Evolutionary conservation across 352 stramenopile species (phyloP), one percentile per base, ranked within the genome.

Genomic region (Phytophthora hibernalis): DNA sequence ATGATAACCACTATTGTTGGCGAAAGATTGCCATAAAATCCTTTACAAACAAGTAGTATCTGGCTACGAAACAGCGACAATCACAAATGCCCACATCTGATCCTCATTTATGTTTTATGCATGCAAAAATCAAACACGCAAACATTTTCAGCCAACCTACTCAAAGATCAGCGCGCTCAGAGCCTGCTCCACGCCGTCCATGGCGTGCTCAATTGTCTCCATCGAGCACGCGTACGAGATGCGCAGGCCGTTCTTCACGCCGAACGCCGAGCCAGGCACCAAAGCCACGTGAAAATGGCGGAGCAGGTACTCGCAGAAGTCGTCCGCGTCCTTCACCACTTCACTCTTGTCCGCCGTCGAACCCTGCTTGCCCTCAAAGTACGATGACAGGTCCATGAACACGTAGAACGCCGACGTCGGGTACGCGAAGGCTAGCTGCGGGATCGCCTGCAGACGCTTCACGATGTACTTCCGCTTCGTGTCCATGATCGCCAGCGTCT

Each of bases 221-320:
- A 97, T 89, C 51, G 91, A 98, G 30, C 93, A 97, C n/a, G 97
- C 97, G 80, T 99, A 99, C 75, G 94, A 99, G 61, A 99, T 95
- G 20, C 97, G 93, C 9, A 99, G 74, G 26, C 92, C 95, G 40
- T 95, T 94, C 22, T 91, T 82, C 20, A 96, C 90, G 31, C 97
- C 96, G 75, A 99, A 99, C 35, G 89, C 94, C 21, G 93, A 97
- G 35, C 97, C 97, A 0, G 97, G 97, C 30, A 99, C 96, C 37
- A 99, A 77, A 20, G 97, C 97, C 38, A 98, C 83, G 59, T 96
- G 88, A 74, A 97, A 95, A 21, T 89, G 71, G 61, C 96, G 84
- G 33, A 99, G 81, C 63, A 99, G 70, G 76, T 98, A 96, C 63
- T 97, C 84, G 79, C 95, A 98, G 43, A 94, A 92, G 63, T 89